Evolutionary conservation across 192 early-diverging fungal genomes (phyloP), one percentile per base, ranked within the genome.

Genomic region (Kickxella alabastrina): DNA sequence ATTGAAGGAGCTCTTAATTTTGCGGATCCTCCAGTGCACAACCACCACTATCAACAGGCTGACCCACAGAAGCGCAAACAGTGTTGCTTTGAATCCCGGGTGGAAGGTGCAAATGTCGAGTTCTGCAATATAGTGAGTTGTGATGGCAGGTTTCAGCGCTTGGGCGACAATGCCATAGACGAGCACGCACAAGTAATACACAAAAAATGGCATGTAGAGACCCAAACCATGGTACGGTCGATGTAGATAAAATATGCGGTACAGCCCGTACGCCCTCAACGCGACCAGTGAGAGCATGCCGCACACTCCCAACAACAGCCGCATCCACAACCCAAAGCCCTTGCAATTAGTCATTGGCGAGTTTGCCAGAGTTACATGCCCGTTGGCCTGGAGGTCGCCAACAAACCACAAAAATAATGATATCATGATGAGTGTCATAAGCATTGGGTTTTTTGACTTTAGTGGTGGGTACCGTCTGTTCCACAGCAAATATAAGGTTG

Each of bases 1-100:
- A 44, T 77, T 77, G 18, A 77, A 77, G 7, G 67, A 67, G 41
- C 63, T 77, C 46, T 77, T 77, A 25, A 77, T 77, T 10, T 59
- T 59, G 32, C 75, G 62, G 28, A 73, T 65, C 25, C 54, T 43
- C 69, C 69, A 73, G 36, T 65, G 61, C 25, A 73, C 42, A 1
- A 51, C 6, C 0, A 54, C 62, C 17, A 77, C 59, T 13, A 64
- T 31, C 6, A 71, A 24, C 63, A 67, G 67, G 0, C 63, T 69
- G 4, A 39, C 45, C 75, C 69, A 73, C 22, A 77, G 66, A 23
- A 52, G 59, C 1, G 22, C 52, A 18, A 59, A 70, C n/a, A 63
- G 21, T 5, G 68, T 46, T 1, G 40, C 68, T 3, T 57, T 47
- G 24, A 71, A 63, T 14, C 60, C 44, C 13, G 42, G 47, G 1